Conservation (phyloP, 768 basidiomycete species). For the Naganishia vaughanmartiniae region DNA sequence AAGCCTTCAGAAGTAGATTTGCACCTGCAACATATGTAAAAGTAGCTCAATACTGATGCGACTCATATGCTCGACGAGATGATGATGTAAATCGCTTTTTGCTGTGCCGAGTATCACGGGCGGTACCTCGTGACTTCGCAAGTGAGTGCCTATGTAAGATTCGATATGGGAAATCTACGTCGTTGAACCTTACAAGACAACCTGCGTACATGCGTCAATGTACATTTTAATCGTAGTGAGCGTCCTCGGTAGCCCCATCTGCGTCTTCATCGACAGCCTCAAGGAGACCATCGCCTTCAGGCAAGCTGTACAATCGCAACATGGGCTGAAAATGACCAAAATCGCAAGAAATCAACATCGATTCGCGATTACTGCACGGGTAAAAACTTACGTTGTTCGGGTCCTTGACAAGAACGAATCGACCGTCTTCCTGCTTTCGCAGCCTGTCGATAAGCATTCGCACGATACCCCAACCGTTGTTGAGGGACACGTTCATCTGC, state of each 20-base stretch:
- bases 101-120: too few relatives aligned
- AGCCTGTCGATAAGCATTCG: conserved; percentile 89
- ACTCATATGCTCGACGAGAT: neutral
- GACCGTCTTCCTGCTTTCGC: conserved; percentile 96
- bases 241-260: conserved; percentile 38
- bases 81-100: neutral
- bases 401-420: conserved; percentile 95
- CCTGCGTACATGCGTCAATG: neutral
- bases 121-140: neutral
- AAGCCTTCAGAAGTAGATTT: conserved; percentile 75
- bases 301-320: conserved; percentile 22
- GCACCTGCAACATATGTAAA: conserved; percentile 94
- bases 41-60: conserved; percentile 54
- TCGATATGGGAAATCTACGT: neutral
- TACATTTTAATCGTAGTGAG: conserved; percentile 35
- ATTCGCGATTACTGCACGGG: neutral
- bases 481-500: conserved; percentile 89
- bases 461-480: conserved; percentile 98
- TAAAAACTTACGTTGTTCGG: conserved; percentile 80
- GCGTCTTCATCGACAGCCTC: conserved; percentile 56
- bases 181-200: neutral
- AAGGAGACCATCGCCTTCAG: conserved; percentile 55
- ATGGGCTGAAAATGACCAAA: neutral
- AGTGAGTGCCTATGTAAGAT: neutral
- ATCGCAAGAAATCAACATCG: neutral